Evolutionary conservation across 768 basidiomycete genomes (phyloP).

Genomic region (Tricholoma furcatifolium): DNA sequence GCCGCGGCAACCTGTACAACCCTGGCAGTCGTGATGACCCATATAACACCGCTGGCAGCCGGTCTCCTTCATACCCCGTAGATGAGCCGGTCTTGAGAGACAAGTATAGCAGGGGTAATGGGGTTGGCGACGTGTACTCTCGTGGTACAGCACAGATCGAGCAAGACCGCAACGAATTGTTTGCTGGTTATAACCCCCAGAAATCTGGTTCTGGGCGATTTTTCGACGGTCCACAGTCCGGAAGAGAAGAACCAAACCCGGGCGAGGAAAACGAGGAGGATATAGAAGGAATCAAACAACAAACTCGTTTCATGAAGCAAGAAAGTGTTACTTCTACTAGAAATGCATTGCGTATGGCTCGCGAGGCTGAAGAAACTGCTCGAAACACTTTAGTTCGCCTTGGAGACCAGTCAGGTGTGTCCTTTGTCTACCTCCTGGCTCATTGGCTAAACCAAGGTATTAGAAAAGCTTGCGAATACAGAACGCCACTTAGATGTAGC

Average conservation of each 20-base stretch:
- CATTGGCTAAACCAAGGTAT: neutral
- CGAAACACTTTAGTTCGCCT: slow-evolving; percentile 79
- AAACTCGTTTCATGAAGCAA: slow-evolving; percentile 87
- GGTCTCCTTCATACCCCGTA: slow-evolving; percentile 10
- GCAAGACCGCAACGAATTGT: slow-evolving; percentile 69
- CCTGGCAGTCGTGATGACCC: slow-evolving; percentile 66
- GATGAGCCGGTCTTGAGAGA: slow-evolving; percentile 30
- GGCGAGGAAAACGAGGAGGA: slow-evolving; percentile 85
- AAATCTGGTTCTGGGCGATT: slow-evolving; percentile 63
- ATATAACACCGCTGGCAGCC: slow-evolving; percentile 35
- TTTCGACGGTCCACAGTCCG: slow-evolving; percentile 57
- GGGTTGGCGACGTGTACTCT: slow-evolving; percentile 64
- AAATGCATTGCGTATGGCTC: slow-evolving; percentile 89
- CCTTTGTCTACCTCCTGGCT: neutral
- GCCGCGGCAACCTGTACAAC: slow-evolving; percentile 44
- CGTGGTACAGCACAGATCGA: slow-evolving; percentile 61
- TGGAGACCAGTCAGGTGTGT: slow-evolving; percentile 90
- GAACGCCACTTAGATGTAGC: slow-evolving; percentile 93
- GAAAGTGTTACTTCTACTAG: slow-evolving; percentile 86
- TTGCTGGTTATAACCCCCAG: slow-evolving; percentile 69
- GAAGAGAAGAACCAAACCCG: slow-evolving; percentile 41
- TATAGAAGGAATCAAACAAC: slow-evolving; percentile 92
- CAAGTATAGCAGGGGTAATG: slow-evolving; percentile 50
- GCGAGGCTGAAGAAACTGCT: slow-evolving; percentile 97
- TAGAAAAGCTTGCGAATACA: slow-evolving; percentile 89